Percentiles rank a stretch among this genome's conserved stretches.
Conservation (phyloP, 306 rosid species). For the Purshia tridentata region DNA sequence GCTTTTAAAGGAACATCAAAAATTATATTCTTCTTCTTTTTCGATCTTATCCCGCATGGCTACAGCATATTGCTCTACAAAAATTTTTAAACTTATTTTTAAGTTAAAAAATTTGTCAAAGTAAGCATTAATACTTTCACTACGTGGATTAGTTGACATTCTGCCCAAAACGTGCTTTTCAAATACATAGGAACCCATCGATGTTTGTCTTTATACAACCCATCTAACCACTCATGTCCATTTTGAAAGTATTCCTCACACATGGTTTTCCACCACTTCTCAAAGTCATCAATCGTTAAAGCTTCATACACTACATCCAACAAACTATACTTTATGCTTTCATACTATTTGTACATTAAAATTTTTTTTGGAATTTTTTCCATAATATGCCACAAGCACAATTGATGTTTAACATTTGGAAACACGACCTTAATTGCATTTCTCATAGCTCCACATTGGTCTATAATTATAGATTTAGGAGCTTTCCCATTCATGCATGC, state of each 20-base stretch:
- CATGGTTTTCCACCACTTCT: too few relatives aligned
- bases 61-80: background rate
- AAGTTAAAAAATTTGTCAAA: background rate
- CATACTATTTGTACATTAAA: background rate
- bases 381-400: conserved; percentile 1
- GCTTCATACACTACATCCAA: too few relatives aligned
- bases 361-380: background rate
- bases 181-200: too few relatives aligned
- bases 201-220: too few relatives aligned
- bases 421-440: background rate
- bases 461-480: background rate
- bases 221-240: too few relatives aligned
- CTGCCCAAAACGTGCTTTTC: background rate
- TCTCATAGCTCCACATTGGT: background rate
- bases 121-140: too few relatives aligned
- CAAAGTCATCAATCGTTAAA: too few relatives aligned
- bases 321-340: too few relatives aligned
- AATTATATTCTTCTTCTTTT: background rate
- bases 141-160: too few relatives aligned
- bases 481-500: background rate
- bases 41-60: background rate
- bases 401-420: background rate
- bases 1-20: background rate
- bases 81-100: too few relatives aligned
- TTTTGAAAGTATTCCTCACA: too few relatives aligned